Conservation (phyloP, 176 grass and related monocot species). For the Ensete glaucum region DNA sequence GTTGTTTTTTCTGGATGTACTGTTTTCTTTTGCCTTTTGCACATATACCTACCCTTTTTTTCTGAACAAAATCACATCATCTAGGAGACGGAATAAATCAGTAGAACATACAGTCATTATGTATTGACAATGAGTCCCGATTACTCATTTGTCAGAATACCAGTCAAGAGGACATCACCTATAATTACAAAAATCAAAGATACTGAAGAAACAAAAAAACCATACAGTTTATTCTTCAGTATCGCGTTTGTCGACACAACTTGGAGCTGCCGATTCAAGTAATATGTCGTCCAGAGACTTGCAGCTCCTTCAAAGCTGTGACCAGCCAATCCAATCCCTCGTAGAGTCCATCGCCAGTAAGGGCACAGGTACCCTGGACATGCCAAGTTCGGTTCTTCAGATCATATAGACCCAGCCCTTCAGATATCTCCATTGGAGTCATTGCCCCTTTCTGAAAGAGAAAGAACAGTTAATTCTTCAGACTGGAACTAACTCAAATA, state of each 20-base stretch:
- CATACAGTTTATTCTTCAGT: background rate
- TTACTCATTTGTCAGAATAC: no score
- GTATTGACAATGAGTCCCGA: no score
- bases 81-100: background rate
- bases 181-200: background rate
- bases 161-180: no score
- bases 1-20: no score
- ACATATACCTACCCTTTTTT: no score
- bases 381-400: constrained; percentile 33
- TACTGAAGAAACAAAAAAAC: background rate
- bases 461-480: background rate
- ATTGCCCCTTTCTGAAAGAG: constrained; percentile 32
- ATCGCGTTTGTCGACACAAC: background rate
- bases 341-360: constrained; percentile 30
- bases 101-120: no score
- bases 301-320: constrained; percentile 26
- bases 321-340: constrained; percentile 35
- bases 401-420: constrained; percentile 29
- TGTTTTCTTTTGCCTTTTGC: no score
- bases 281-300: constrained; percentile 9
- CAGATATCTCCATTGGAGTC: constrained; percentile 28
- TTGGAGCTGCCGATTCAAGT: background rate
- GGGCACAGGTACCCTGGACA: constrained; percentile 33
- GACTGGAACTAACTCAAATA: background rate
- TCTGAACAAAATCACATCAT: background rate